A percentile compares a stretch with the other conserved stretches of the same genome.
These are phyloP conservation scores for Pestalotiopsis sp. DNA, from an alignment of 2,329 filamentous ascomycete genomes.

Conservation along the genomic window DNA sequence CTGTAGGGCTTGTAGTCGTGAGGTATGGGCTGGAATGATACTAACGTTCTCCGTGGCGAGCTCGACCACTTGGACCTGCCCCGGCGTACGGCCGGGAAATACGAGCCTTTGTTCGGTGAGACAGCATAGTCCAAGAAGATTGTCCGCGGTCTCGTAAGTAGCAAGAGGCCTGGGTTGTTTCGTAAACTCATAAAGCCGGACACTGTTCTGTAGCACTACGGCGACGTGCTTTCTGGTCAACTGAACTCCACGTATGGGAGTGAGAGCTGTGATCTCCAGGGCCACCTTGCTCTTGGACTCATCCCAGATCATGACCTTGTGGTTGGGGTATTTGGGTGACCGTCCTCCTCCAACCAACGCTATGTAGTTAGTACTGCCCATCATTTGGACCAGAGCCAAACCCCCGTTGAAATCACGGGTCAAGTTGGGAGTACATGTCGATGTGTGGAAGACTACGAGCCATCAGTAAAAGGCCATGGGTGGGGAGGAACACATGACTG, in stretches of 20 bases:
- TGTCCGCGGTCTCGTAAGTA: slow-evolving; percentile 84
- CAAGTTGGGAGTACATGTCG: slow-evolving; percentile 6
- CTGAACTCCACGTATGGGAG: slow-evolving; percentile 78
- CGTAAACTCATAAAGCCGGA: slow-evolving; percentile 80
- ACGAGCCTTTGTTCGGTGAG: slow-evolving; percentile 74
- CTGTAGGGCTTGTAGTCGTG: slow-evolving; percentile 75
- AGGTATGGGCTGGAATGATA: slow-evolving; percentile 90
- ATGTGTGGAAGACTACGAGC: slow-evolving; percentile 19
- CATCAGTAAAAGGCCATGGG: not conserved
- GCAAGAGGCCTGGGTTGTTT: slow-evolving; percentile 71
- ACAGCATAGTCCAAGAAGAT: slow-evolving; percentile 78
- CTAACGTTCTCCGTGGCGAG: slow-evolving; percentile 79
- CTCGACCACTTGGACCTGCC: slow-evolving; percentile 88
- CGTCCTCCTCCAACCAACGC: slow-evolving; percentile 88
- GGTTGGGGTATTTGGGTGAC: slow-evolving; percentile 82
- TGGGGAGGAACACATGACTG: not conserved
- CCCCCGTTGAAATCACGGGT: slow-evolving; percentile 72
- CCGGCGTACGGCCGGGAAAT: slow-evolving; percentile 84
- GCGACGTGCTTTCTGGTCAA: slow-evolving; percentile 77
- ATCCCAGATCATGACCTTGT: slow-evolving; percentile 95
- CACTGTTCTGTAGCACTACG: slow-evolving; percentile 79
- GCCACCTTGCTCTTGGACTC: slow-evolving; percentile 74
- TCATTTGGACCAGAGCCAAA: slow-evolving; percentile 82
- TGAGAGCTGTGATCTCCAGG: slow-evolving; percentile 79
- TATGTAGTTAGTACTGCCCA: slow-evolving; percentile 83